phyloP scores from a whole-genome alignment of 495 filamentous ascomycete genomes.

The Penicillium dipodomyicola region DNA sequence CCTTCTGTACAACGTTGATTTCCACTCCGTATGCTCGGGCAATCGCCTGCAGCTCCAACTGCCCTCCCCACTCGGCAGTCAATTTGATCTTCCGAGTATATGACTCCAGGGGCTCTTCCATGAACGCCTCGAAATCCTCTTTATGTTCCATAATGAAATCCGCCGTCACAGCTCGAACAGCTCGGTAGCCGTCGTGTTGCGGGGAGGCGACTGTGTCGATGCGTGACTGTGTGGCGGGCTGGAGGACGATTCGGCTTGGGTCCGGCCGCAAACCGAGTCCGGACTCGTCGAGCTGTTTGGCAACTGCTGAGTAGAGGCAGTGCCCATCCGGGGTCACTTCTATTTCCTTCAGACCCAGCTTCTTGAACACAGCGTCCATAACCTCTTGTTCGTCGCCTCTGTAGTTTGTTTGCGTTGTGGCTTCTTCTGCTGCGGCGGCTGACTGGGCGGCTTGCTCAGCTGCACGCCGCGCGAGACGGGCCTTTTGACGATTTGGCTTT shows the following conservation, averaged over 20 bases:
- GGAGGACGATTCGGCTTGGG: conserved; percentile 39
- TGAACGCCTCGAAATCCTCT: conserved; percentile 65
- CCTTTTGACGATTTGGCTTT: conserved; percentile 90
- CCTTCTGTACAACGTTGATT: conserved; percentile 80
- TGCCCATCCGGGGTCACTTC: conserved; percentile 89
- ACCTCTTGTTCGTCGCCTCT: conserved; percentile 65
- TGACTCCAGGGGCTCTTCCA: conserved; percentile 75
- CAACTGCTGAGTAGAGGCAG: conserved; percentile 91
- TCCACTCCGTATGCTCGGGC: conserved; percentile 77
- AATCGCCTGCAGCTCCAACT: conserved; percentile 83
- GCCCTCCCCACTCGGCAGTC: conserved; percentile 96
- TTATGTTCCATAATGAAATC: conserved; percentile 57
- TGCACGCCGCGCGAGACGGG: conserved; percentile 80
- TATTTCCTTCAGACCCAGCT: conserved; percentile 65
- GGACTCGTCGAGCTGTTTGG: conserved; percentile 65
- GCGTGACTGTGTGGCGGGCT: conserved; percentile 38
- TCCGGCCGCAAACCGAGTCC: conserved; percentile 49
- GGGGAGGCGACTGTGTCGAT: conserved; percentile 42
- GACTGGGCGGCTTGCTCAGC: conserved; percentile 74
- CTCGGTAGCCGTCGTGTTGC: conserved; percentile 47
- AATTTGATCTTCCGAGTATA: conserved; percentile 77
- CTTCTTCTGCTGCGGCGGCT: conserved; percentile 68
- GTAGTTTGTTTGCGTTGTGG: conserved; percentile 68
- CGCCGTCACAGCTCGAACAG: conserved; percentile 50
- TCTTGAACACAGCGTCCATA: conserved; percentile 64